Evolutionary conservation across 2,329 filamentous ascomycete species (phyloP).

Genomic region (Botrytis sinoallii): DNA sequence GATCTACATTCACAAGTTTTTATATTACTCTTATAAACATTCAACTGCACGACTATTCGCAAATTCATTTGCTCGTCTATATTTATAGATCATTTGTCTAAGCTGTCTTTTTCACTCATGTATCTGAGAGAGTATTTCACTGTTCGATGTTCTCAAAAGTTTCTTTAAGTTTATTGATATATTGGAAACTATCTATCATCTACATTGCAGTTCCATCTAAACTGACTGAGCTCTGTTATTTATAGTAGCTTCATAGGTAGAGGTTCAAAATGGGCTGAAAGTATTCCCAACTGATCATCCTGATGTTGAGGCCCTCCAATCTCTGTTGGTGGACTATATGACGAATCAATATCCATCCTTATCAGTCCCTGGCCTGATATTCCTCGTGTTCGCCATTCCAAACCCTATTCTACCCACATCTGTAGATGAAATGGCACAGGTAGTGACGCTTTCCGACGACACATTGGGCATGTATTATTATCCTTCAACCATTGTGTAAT

Average conservation of each 20-base stretch:
- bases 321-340: fast-evolving
- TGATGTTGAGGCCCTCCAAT: background rate
- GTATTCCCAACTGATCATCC: background rate
- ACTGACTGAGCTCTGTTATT: background rate
- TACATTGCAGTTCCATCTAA: background rate
- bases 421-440: background rate
- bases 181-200: background rate
- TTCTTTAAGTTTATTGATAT: background rate
- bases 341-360: background rate
- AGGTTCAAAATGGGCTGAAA: background rate
- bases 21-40: background rate
- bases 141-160: background rate
- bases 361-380: background rate
- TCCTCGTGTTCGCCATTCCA: background rate
- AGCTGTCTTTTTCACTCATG: background rate
- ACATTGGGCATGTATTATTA: background rate
- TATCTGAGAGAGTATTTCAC: background rate
- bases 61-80: background rate
- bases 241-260: background rate
- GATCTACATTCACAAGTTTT: background rate
- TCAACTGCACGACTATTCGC: fast-evolving
- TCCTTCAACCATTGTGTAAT: background rate
- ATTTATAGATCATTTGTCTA: background rate
- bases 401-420: background rate
- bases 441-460: background rate